Evolutionary conservation across 441 rosid genomes (phyloP).

Genomic region (Adansonia rubrostipa): DNA sequence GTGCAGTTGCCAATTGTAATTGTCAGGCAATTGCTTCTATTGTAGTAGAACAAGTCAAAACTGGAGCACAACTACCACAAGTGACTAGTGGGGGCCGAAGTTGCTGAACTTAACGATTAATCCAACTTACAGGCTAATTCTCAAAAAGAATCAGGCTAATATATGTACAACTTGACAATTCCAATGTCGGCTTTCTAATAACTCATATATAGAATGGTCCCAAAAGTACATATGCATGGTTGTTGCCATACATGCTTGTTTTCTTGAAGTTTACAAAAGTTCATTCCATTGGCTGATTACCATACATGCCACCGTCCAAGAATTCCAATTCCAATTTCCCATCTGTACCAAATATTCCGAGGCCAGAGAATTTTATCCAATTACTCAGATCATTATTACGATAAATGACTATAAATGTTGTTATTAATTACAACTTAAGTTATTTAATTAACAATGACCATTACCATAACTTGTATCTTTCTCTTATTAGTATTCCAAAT

Average conservation of each 20-base stretch:
- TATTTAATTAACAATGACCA: not conserved
- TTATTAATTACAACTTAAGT: not conserved
- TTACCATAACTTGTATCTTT: not conserved
- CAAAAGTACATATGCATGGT: not conserved
- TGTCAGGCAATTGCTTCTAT: no score
- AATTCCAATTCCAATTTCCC: not conserved
- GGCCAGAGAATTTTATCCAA: not conserved
- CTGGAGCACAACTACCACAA: no score
- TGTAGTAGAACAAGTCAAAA: not conserved
- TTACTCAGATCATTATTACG: not conserved
- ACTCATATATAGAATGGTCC: not conserved
- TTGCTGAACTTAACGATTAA: no score
- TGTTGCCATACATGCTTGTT: not conserved
- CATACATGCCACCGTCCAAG: not conserved
- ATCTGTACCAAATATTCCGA: not conserved
- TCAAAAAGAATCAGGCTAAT: not conserved
- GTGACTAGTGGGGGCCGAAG: no score
- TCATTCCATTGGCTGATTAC: not conserved
- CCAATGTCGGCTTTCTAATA: not conserved
- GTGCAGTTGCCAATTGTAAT: no score
- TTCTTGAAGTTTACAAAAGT: not conserved
- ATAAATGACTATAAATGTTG: not conserved
- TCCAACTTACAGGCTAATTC: no score
- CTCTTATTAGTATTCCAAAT: not conserved
- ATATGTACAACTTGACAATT: not conserved